These are phyloP conservation scores for Chlamydomonas applanata DNA, from an alignment of 139 green algal species.

Conservation along the genomic window DNA sequence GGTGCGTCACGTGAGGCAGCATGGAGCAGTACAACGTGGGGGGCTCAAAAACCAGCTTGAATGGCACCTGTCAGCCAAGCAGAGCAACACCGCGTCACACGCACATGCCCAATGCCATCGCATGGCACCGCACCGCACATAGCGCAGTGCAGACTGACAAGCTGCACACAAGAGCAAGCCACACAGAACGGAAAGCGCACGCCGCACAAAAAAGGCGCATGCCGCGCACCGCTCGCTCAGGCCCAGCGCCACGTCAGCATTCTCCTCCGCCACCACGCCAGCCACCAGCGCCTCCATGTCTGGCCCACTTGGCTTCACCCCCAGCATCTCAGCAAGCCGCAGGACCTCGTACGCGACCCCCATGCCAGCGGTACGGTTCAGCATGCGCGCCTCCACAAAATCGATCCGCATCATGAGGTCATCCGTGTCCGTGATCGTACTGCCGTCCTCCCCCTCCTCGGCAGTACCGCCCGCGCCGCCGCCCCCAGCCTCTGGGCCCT, in stretches of 20 bases:
- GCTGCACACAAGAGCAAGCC: neutral
- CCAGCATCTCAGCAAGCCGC: constrained; percentile 15
- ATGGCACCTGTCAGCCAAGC: no score
- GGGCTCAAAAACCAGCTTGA: neutral
- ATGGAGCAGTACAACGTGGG: neutral
- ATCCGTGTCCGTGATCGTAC: neutral
- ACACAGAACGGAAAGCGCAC: no score
- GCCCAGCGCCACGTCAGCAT: constrained; percentile 16
- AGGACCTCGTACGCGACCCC: constrained; percentile 19
- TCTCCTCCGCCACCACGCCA: constrained; percentile 14
- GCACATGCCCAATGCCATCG: no score
- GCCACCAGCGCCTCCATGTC: constrained; percentile 25
- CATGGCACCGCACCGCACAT: no score
- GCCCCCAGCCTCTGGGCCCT: no score
- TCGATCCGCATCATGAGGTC: constrained; percentile 12
- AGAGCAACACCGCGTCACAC: no score
- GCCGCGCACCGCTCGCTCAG: constrained; percentile 12
- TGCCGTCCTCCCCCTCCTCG: neutral
- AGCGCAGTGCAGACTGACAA: neutral
- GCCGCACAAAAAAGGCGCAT: no score
- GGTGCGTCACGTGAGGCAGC: neutral
- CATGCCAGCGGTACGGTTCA: constrained; percentile 33
- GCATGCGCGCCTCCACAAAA: constrained; percentile 19
- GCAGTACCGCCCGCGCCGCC: neutral
- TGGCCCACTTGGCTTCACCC: neutral